Base-by-base conservation (phyloP, 805 yeast genomes). In the Kregervanrija fluxuum region DNA sequence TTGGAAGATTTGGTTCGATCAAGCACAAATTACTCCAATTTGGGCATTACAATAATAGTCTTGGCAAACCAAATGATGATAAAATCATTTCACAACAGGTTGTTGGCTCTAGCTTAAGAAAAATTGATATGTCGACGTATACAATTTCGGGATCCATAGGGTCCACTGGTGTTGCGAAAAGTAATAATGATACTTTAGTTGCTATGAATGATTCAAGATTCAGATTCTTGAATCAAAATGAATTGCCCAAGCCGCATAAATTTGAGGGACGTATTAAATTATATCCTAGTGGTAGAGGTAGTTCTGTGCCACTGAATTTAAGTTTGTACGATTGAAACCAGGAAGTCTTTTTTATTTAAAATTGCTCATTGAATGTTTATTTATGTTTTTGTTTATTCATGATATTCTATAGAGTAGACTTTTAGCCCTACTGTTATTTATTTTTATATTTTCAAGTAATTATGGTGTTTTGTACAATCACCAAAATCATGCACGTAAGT, bases 221-320 rank as follows among this genome's bases (percentile, higher is more conserved):
- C 69, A 75, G 73, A 51, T 90, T 87, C 70, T 59, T 68, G 3
- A 85, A 85, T 59, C 72, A 75, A 13, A 64, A 67, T 37, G 83
- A 87, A 17, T 68, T 93, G 38, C 98, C 99, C 0, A 79, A 79
- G 53, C 98, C 99, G n/a, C 73, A 98, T 52, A 73, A 75, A 41
- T 88, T 85, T 57, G 79, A 75, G 42, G 85, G 81, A 3, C 74
- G 73, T 39, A 75, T 75, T 47, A 89, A 91, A 61, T 68, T 89
- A 51, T 93, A 93, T 66, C 96, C 98, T 13, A 86, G 96, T 65
- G 98, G 98, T 11, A 75, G 96, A 54, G 98, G 98, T 3, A 78
- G 89, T 30, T 85, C 95, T 32, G 93, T 90, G 33, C 97, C 97
- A 1, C 66, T 90, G 49, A 79, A 86, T 53, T 67, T 90, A 44